A percentile compares a stretch with the other conserved stretches of the same genome.
phyloP scores from a whole-genome alignment of 2,329 filamentous ascomycete genomes.

The Aureobasidium sp. region DNA sequence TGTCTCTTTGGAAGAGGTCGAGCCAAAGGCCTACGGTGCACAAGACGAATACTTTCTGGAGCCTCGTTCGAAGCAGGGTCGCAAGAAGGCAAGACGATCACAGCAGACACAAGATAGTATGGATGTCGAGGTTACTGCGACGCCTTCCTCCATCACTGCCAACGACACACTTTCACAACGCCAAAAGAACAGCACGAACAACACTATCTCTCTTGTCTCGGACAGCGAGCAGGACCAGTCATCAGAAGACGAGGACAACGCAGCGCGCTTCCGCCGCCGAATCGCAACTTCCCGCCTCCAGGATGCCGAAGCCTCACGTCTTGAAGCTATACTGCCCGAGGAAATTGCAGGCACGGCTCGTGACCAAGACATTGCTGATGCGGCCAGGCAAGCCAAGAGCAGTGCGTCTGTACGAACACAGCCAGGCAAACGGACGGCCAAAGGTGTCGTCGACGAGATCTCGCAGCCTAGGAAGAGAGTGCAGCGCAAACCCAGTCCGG shows the following conservation, averaged over 20 bases:
- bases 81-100: constrained; percentile 18
- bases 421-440: constrained; percentile 14
- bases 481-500: constrained; percentile 20
- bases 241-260: constrained; percentile 17
- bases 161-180: neutral
- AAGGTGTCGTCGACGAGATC: constrained; percentile 16
- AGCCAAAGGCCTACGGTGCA: constrained; percentile 63
- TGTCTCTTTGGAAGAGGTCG: constrained; percentile 64
- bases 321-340: constrained; percentile 16
- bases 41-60: constrained; percentile 73
- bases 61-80: constrained; percentile 8
- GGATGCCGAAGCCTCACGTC: constrained; percentile 20
- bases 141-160: neutral
- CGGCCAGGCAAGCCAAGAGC: constrained; percentile 8
- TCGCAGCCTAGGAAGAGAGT: constrained; percentile 26
- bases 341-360: constrained; percentile 17
- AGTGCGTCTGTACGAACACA: constrained; percentile 3
- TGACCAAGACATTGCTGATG: constrained; percentile 14
- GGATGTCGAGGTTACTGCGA: constrained; percentile 6
- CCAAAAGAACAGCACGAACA: neutral
- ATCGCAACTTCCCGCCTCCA: constrained; percentile 23
- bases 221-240: constrained; percentile 15
- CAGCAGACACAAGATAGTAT: constrained; percentile 7
- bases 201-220: constrained; percentile 15
- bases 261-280: constrained; percentile 25